Percentiles rank a stretch among this genome's conserved stretches.
phyloP scores from a whole-genome alignment of 2,329 filamentous ascomycete genomes.

The Nothomitra cinnamomea region DNA sequence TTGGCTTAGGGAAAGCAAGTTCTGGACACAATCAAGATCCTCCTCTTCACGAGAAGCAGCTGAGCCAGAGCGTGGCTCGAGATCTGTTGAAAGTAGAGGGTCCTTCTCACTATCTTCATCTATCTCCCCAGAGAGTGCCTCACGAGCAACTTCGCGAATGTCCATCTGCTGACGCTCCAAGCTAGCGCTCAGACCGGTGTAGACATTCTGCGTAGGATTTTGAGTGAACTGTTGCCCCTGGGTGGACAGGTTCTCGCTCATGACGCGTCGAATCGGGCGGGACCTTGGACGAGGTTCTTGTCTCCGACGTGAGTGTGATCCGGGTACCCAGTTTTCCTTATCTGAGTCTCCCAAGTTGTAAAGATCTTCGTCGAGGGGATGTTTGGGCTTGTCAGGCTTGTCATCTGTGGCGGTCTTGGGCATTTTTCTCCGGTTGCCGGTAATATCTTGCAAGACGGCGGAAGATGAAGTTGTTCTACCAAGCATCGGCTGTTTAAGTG shows the following conservation, averaged over 20 bases:
- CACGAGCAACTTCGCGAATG: slow-evolving; percentile 12
- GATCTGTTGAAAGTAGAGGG: slow-evolving; percentile 42
- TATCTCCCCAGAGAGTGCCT: slow-evolving; percentile 10
- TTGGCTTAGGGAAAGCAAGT: slow-evolving; percentile 74
- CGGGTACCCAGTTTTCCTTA: slow-evolving; percentile 75
- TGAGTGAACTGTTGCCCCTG: slow-evolving; percentile 14
- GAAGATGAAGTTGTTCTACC: slow-evolving; percentile 43
- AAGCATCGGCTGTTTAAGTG: slow-evolving; percentile 36
- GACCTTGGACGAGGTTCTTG: slow-evolving; percentile 23
- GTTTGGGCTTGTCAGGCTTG: slow-evolving; percentile 13
- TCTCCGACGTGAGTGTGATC: slow-evolving; percentile 25
- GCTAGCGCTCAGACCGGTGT: slow-evolving; percentile 20
- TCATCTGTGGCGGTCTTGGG: slow-evolving; percentile 25
- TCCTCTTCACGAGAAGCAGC: slow-evolving; percentile 53
- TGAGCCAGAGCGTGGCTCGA: slow-evolving; percentile 29
- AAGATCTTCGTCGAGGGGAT: neutral
- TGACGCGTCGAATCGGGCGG: slow-evolving; percentile 20
- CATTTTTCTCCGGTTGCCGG: slow-evolving; percentile 21
- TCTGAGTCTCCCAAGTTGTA: slow-evolving; percentile 54
- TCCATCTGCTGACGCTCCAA: slow-evolving; percentile 14
- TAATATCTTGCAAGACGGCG: slow-evolving; percentile 38
- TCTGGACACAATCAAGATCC: slow-evolving; percentile 78
- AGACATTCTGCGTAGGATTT: slow-evolving; percentile 11
- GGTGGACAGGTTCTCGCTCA: slow-evolving; percentile 29
- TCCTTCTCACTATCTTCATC: slow-evolving; percentile 28